Percentiles rank a stretch among this genome's conserved stretches.
These are phyloP conservation scores for Yamadazyma membranifaciens DNA, from an alignment of 1,139 yeast genomes.

Conservation along the genomic window DNA sequence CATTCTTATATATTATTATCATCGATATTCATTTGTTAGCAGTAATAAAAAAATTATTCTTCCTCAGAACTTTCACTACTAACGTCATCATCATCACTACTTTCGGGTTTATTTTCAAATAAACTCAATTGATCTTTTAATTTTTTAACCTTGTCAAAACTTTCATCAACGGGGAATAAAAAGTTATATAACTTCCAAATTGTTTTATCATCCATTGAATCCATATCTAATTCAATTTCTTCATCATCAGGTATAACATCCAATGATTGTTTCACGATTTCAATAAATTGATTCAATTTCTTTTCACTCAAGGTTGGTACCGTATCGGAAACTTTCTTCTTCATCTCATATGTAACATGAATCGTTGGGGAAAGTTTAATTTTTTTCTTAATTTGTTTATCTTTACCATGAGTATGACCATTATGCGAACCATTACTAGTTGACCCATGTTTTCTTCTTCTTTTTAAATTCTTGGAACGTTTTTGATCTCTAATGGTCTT, in stretches of 20 bases:
- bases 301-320: slow-evolving; percentile 78
- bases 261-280: slow-evolving; percentile 83
- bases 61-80: slow-evolving; percentile 66
- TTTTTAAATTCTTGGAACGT: slow-evolving; percentile 46
- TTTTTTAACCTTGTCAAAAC: slow-evolving; percentile 69
- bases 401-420: neutral
- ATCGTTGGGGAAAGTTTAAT: slow-evolving; percentile 16
- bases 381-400: slow-evolving; percentile 12
- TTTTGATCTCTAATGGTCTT: slow-evolving; percentile 43
- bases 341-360: slow-evolving; percentile 88
- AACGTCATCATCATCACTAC: slow-evolving; percentile 45
- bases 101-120: slow-evolving; percentile 49
- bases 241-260: slow-evolving; percentile 68
- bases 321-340: slow-evolving; percentile 86
- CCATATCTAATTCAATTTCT: slow-evolving; percentile 91
- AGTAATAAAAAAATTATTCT: slow-evolving; percentile 32
- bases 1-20: too few relatives aligned
- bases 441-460: slow-evolving; percentile 21
- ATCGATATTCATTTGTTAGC: too few relatives aligned
- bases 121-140: slow-evolving; percentile 80
- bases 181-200: slow-evolving; percentile 79
- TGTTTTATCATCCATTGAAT: slow-evolving; percentile 83
- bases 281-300: slow-evolving; percentile 78
- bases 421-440: slow-evolving; percentile 6
- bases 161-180: slow-evolving; percentile 58